Evolutionary conservation across 345 rosid species (phyloP), one percentile per base, ranked within the genome.

Genomic region (Sonneratia caseolaris): DNA sequence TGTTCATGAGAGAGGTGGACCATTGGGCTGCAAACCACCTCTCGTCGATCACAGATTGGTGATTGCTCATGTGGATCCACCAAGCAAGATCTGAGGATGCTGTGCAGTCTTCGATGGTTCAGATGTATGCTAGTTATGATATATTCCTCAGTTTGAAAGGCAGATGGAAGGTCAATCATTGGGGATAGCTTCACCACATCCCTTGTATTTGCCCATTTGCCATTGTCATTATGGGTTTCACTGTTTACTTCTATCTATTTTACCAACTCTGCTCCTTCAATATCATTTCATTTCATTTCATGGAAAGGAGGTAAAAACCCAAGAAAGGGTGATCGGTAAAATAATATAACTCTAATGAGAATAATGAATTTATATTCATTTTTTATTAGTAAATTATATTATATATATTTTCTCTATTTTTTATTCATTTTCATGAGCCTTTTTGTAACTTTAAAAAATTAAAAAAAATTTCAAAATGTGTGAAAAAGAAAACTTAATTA

Each of bases 221-320:
- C 55, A 42, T 42, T 61, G 73, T 55, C 73, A 71, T 68, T 37
- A 59, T 51, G 73, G 21, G 68, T 7, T 37, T 32, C n/a, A 42
- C 56, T 7, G 22, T 27, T 59, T 4, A 27, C 3, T 59, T 55
- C 19, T 40, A 27, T 61, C 67, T 3, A 59, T 53, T 21, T 61
- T 12, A 51, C 64, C 66, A n/a, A 71, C 73, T 15, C 5, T 64
- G 47, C 61, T 43, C 53, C 32, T 22, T 7, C 36, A 59, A 59
- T 22, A 7, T 22, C 36, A 2, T 57, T 38, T 40, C 47, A 1
- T 45, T 7, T 16, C 36, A 5, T 3, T 27, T 27, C 32, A 27
- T 27, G 32, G 32, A 27, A 27, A 27, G 32, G 32, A 27, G 32
- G 32, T 27, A 27, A 27, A 27, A 27, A 27, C 32, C 32, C 32